Evolutionary conservation across 257 asterid species (phyloP).

Genomic region (Rhazya stricta): DNA sequence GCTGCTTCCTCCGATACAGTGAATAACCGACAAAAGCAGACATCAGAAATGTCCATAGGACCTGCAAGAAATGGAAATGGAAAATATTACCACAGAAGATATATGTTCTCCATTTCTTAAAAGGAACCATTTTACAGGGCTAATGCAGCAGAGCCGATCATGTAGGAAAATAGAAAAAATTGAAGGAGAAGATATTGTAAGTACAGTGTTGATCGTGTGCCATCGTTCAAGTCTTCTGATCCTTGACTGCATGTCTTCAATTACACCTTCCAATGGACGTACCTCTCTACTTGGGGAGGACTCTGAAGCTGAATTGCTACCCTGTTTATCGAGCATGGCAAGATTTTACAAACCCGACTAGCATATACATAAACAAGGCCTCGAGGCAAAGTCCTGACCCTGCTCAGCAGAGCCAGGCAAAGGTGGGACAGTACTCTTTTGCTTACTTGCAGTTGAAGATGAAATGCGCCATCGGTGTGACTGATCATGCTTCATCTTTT

Average conservation of each 20-base stretch:
- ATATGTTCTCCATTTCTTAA: background rate
- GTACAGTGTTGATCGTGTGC: slow-evolving; percentile 77
- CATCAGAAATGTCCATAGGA: slow-evolving; percentile 94
- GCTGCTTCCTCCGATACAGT: slow-evolving; percentile 73
- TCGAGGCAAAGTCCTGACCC: background rate
- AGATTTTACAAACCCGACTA: background rate
- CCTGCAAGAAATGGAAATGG: slow-evolving; percentile 36
- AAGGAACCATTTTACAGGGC: background rate
- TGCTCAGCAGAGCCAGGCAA: no score
- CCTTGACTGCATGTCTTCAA: slow-evolving; percentile 90
- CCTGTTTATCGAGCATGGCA: slow-evolving; percentile 41
- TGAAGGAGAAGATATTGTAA: slow-evolving; percentile 14
- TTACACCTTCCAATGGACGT: slow-evolving; percentile 61
- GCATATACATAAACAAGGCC: background rate
- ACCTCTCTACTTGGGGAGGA: slow-evolving; percentile 79
- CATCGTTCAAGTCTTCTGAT: slow-evolving; percentile 85
- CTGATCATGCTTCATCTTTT: background rate
- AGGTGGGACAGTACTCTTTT: background rate
- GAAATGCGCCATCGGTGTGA: background rate
- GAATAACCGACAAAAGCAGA: slow-evolving; percentile 96
- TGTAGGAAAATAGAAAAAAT: background rate
- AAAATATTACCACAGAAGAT: background rate
- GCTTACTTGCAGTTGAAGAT: background rate
- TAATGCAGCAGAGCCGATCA: background rate
- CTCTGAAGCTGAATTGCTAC: slow-evolving; percentile 74